These are phyloP conservation scores for Diospyros kaki DNA, from an alignment of 148 eudicot genomes.

Conservation along the genomic window DNA sequence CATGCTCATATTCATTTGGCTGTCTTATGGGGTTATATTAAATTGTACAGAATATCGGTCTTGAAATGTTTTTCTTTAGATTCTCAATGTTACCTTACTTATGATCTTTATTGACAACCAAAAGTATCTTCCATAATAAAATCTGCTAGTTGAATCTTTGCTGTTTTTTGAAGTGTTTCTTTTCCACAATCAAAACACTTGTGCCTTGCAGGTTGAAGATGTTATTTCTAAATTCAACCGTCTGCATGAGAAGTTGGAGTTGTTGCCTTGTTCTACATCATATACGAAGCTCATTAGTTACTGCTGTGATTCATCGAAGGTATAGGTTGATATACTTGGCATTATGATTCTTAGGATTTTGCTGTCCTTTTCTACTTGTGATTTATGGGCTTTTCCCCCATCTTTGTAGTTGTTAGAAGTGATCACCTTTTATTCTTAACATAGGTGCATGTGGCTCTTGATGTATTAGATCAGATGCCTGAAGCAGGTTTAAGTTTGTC, in stretches of 20 bases:
- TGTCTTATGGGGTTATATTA: no score
- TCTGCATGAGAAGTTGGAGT: slow-evolving; percentile 61
- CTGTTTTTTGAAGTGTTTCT: slow-evolving; percentile 4
- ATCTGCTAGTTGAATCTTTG: not conserved
- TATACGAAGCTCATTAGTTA: slow-evolving; percentile 64
- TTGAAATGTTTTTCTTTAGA: no score
- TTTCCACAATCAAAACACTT: slow-evolving; percentile 12
- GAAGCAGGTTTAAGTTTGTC: slow-evolving; percentile 53
- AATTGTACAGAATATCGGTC: no score
- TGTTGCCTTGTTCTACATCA: slow-evolving; percentile 50
- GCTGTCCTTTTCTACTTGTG: not conserved
- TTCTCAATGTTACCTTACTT: not conserved
- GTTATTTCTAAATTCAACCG: slow-evolving; percentile 38
- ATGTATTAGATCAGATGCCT: slow-evolving; percentile 60
- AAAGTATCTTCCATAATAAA: not conserved
- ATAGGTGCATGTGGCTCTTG: slow-evolving; percentile 74
- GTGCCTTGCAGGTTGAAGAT: slow-evolving; percentile 63
- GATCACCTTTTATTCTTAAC: not conserved
- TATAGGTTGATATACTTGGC: slow-evolving; percentile 19
- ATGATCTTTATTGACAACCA: not conserved
- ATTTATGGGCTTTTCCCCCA: not conserved
- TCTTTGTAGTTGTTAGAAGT: not conserved
- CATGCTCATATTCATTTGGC: no score
- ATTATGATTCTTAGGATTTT: not conserved
- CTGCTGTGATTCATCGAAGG: slow-evolving; percentile 63